Percentiles rank a stretch among this genome's conserved stretches.
Evolutionary conservation across 345 rosid genomes (phyloP).

Genomic region (Triadica sebifera): DNA sequence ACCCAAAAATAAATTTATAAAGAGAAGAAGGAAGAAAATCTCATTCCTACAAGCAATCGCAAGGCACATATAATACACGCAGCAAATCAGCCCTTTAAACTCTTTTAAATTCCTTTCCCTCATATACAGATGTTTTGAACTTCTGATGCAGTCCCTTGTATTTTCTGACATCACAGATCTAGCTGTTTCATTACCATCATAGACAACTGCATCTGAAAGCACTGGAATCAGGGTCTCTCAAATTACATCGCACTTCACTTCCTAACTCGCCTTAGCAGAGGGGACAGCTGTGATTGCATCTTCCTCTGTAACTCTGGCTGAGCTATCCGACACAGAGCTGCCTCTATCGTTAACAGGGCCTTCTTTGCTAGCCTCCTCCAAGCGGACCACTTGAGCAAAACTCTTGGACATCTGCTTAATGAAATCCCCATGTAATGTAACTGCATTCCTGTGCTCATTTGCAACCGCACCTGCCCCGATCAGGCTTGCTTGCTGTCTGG

Average conservation of each 20-base stretch:
- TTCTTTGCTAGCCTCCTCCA: conserved; percentile 66
- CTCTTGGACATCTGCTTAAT: conserved; percentile 79
- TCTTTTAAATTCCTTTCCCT: too few species aligned
- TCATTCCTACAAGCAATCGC: too few species aligned
- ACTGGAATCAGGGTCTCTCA: conserved; percentile 5
- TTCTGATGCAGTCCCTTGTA: too few species aligned
- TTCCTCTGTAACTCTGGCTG: conserved; percentile 42
- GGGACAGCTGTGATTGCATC: conserved; percentile 37
- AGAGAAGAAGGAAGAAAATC: too few species aligned
- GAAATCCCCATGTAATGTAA: conserved; percentile 43
- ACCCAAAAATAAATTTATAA: too few species aligned
- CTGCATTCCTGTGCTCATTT: conserved; percentile 47
- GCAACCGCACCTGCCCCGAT: conserved; percentile 44
- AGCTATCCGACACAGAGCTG: conserved; percentile 34
- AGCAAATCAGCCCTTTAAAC: too few species aligned
- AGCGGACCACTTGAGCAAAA: conserved; percentile 66
- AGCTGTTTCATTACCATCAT: too few species aligned
- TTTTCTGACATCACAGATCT: too few species aligned
- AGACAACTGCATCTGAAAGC: too few species aligned
- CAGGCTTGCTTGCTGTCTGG: conserved; percentile 61
- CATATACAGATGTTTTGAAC: too few species aligned
- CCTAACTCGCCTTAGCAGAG: conserved; percentile 50
- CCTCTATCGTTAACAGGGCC: conserved; percentile 27
- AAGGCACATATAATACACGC: too few species aligned
- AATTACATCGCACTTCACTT: conserved; percentile 14